phyloP scores from a whole-genome alignment of 140 eudicot species.

The Artemisia princeps region DNA sequence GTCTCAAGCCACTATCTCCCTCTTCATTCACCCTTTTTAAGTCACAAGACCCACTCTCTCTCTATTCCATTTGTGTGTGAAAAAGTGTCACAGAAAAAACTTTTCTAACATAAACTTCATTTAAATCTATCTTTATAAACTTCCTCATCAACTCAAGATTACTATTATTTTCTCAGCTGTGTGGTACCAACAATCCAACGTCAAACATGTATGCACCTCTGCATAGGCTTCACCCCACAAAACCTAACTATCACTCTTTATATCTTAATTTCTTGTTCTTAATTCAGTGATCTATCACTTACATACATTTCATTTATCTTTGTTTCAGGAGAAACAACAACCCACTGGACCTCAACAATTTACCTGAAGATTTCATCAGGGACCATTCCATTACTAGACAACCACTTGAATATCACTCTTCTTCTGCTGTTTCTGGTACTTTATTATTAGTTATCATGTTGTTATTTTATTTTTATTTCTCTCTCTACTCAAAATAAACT shows the following conservation, averaged over 20 bases:
- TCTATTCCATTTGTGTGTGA: constrained; percentile 26
- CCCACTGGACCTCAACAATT: constrained; percentile 75
- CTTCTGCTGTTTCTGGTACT: constrained; percentile 61
- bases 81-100: constrained; percentile 34
- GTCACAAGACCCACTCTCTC: constrained; percentile 60
- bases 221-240: not conserved
- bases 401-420: constrained; percentile 41
- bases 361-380: constrained; percentile 65
- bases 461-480: not conserved
- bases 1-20: constrained; percentile 18
- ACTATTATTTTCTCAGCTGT: constrained; percentile 21
- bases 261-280: not conserved
- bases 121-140: constrained; percentile 4
- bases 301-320: not conserved
- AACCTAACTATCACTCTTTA: constrained; percentile 15
- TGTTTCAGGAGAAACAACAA: constrained; percentile 50
- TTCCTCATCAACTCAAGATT: constrained; percentile 14
- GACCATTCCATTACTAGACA: constrained; percentile 46
- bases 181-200: constrained; percentile 15
- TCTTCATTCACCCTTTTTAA: constrained; percentile 25
- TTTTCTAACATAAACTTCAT: constrained; percentile 22
- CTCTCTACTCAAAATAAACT: too few species aligned
- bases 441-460: not conserved
- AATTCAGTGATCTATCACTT: not conserved
- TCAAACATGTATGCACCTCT: constrained; percentile 20